Conservation (phyloP, 75 land plant genomes). For the Cupressus sempervirens region DNA sequence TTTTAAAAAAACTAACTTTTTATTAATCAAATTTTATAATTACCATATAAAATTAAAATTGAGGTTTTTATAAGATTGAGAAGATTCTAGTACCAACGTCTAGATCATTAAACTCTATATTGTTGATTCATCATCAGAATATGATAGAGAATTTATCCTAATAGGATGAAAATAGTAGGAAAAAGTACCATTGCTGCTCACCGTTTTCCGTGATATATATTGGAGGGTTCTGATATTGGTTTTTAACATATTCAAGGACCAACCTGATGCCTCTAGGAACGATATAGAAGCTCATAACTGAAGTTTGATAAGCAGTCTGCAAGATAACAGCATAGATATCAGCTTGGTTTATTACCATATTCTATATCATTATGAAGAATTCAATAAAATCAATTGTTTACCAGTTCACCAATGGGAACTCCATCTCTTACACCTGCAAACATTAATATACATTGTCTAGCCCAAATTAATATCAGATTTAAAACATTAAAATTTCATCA, state of each 20-base stretch:
- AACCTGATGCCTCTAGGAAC: conserved; percentile 17
- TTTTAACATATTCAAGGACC: conserved; percentile 11
- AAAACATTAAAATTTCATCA: neutral
- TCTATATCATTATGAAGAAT: neutral
- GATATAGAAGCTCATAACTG: conserved; percentile 15
- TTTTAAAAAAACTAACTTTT: no score
- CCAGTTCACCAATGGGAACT: conserved; percentile 18
- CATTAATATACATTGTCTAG: neutral
- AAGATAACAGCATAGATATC: neutral
- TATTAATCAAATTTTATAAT: no score
- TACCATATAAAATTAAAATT: no score
- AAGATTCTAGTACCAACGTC: no score
- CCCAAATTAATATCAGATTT: neutral
- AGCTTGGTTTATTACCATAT: neutral
- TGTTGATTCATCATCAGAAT: no score
- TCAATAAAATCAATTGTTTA: neutral
- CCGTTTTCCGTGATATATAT: conserved; percentile 29
- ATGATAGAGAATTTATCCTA: no score
- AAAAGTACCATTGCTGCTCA: conserved; percentile 3
- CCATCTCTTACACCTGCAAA: conserved; percentile 17
- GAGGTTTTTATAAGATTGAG: no score
- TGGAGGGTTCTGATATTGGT: conserved; percentile 14
- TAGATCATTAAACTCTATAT: no score
- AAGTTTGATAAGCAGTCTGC: conserved; percentile 72
- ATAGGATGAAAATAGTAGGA: no score